Evolutionary conservation across 2,329 filamentous ascomycete genomes (phyloP), one percentile per base, ranked within the genome.

Genomic region (Cladobotryum protrusum): DNA sequence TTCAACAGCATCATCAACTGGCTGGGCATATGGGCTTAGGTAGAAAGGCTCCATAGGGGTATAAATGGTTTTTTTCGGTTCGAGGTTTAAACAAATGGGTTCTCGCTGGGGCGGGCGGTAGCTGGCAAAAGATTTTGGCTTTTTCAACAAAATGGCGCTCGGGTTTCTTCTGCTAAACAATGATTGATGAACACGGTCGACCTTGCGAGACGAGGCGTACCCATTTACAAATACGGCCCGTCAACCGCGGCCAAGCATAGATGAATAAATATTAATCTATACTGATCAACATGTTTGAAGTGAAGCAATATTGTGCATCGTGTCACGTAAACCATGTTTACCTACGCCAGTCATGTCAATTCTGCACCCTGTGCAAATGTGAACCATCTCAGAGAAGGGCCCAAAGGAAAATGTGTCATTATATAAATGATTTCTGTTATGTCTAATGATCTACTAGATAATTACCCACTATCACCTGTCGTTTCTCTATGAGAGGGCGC

Each of bases 1-100:
- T 68, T 70, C 69, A 71, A 71, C 67, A 71, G 67, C 67, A 70
- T 67, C 64, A 68, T 67, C 63, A 67, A 67, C 62, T 68, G 68
- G 67, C 66, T 62, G 67, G 64, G 63, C 64, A 69, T 66, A 57
- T 63, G 59, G 61, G 55, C 60, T 57, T 59, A 62, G 60, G 58
- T 54, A 63, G 56, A 54, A 58, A 57, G 51, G 59, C 56, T 60
- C 54, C 56, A 53, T 55, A 52, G 43, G 59, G 60, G 53, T 54
- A 54, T 59, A 58, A 59, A 52, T 56, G 56, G 48, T 33, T 59
- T 61, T 54, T 48, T 47, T 57, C 56, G 61, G 52, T 56, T 57
- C 41, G 44, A 50, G 34, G 3, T 42, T 29, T 47, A 29, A 29
- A 29, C 24, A 29, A 29, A 29, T 29, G 55, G 45, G 53, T 56